Percentiles rank a stretch among this genome's conserved stretches.
Conservation (phyloP, 345 rosid genomes). For the Lepidium didymum region DNA sequence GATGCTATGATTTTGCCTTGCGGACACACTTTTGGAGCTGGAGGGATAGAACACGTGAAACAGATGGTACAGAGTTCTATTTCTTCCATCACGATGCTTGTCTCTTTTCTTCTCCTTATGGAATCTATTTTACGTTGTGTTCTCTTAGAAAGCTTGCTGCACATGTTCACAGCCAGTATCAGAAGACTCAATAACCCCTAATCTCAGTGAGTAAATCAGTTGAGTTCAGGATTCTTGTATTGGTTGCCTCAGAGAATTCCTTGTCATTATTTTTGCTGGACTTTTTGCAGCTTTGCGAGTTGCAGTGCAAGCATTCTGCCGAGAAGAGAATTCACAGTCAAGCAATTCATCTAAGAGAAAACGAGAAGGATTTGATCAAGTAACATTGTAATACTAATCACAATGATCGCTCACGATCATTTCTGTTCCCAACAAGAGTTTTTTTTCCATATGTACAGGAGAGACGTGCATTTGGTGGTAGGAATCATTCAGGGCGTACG, state of each 20-base stretch:
- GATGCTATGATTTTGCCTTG: constrained; percentile 94
- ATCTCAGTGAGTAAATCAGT: constrained; percentile 59
- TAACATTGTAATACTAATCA: constrained; percentile 18
- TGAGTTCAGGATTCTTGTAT: background rate
- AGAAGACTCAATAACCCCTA: constrained; percentile 67
- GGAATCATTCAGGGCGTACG: constrained; percentile 35
- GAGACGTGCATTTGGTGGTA: constrained; percentile 52
- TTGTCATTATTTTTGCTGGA: constrained; percentile 1
- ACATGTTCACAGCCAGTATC: constrained; percentile 65
- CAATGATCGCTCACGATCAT: background rate
- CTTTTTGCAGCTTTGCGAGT: constrained; percentile 55
- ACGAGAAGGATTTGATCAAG: constrained; percentile 86
- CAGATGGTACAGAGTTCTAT: constrained; percentile 37
- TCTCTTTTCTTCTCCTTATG: background rate
- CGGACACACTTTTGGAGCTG: constrained; percentile 86
- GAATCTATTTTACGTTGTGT: background rate
- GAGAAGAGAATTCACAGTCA: constrained; percentile 59
- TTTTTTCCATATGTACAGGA: constrained; percentile 40
- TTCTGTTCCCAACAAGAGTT: constrained; percentile 3
- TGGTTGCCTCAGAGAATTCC: background rate
- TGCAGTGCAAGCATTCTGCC: constrained; percentile 77
- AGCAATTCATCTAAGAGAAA: constrained; percentile 64
- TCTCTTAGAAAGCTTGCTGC: constrained; percentile 46
- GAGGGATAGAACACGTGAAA: constrained; percentile 65
- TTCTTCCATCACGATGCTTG: constrained; percentile 15